phyloP scores from a whole-genome alignment of 129 eudicot species.

The Oenanthe sinensis region DNA sequence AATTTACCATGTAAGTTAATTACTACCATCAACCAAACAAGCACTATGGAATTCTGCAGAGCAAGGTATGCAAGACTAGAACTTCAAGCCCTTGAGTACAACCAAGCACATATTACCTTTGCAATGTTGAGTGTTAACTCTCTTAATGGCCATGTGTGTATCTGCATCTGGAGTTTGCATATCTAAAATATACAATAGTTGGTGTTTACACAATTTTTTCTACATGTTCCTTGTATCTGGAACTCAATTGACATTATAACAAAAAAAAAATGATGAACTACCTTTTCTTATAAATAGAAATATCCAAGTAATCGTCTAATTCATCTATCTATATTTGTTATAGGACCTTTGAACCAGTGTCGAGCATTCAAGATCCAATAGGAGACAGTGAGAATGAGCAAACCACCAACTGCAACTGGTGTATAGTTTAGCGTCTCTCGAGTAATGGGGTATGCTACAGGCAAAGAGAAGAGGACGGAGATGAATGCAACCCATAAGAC shows the following conservation, averaged over 20 bases:
- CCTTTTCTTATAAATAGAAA: background rate
- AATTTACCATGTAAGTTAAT: too few relatives aligned
- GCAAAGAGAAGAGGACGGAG: constrained; percentile 80
- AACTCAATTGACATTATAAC: background rate
- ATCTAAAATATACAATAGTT: background rate
- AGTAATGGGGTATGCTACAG: constrained; percentile 76
- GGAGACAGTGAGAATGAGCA: constrained; percentile 44
- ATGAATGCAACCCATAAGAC: constrained; percentile 81
- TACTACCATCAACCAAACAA: too few relatives aligned
- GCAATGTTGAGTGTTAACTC: background rate
- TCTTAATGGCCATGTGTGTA: background rate
- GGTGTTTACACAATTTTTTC: background rate
- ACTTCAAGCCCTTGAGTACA: too few relatives aligned
- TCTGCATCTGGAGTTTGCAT: background rate
- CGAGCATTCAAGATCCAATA: constrained; percentile 74
- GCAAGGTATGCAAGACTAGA: too few relatives aligned
- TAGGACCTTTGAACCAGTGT: constrained; percentile 91
- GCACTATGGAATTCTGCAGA: too few relatives aligned
- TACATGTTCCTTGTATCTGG: background rate
- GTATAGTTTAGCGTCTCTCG: constrained; percentile 77
- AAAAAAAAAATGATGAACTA: background rate
- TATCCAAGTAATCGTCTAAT: constrained; percentile 5
- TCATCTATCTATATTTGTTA: constrained; percentile 52
- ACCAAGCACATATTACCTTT: background rate
- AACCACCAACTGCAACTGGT: constrained; percentile 92